Base-by-base conservation (phyloP, 108 stramenopile genomes). In the Cyclotella kingstonii region DNA sequence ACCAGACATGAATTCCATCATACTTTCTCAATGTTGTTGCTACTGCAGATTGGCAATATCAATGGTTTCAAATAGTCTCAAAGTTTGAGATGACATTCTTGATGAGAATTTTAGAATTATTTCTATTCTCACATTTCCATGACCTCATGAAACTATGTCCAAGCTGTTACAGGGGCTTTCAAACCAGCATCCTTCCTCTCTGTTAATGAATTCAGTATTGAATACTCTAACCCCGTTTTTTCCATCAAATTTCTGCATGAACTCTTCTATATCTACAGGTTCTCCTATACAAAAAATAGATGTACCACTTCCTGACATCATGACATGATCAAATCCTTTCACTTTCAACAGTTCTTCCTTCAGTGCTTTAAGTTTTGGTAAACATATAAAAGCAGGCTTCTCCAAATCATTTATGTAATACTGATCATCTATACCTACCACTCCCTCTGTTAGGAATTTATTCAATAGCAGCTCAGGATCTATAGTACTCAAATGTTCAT, bases 271-370 rank as follows among this genome's bases (percentile, higher is more conserved):
- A 59, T 92, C 84, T 1, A 59, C 67, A 6, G 87, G 84, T 49
- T 86, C 81, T 19, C 91, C 91, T 22, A 93, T 73, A 63, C 88
- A 93, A 73, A 87, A 89, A 29, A 93, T 90, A 34, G 81, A 84
- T 17, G 88, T 93, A 11, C 91, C 91, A 68, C 83, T 85, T 34
- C 91, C 91, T 21, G 84, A 87, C 91, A 93, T 93, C 79, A 89
- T 81, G 0, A 93, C 86, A 50, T 84, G 83, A 56, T 81, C 60
- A 54, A 93, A 93, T 27, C 86, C 88, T 18, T 79, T 60, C 6
- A 86, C 84, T 36, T 68, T 19, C 35, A 68, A 36, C 34, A 89
- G 41, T 34, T 79, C 76, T 15, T 82, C 72, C 45, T 93, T 90
- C 34, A 93, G 60, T 22, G 60, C 70, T 35, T 62, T 66, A 57